These are phyloP conservation scores for Exophiala bonariae DNA, from an alignment of 2,329 filamentous ascomycete genomes.

Conservation along the genomic window DNA sequence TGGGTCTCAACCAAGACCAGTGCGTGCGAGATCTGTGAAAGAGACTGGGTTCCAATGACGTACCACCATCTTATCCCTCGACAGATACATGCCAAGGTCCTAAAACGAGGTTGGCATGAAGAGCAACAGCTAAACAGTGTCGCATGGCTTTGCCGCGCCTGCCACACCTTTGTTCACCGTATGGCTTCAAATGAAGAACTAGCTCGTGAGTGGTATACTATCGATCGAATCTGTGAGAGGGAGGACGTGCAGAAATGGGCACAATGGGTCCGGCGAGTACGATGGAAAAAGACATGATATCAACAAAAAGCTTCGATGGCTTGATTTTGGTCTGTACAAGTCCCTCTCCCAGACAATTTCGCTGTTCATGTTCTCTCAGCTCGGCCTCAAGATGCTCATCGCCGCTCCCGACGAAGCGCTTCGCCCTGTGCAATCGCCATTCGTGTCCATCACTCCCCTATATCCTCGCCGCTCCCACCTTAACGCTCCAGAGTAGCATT, in stretches of 20 bases:
- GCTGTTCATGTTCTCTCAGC: neutral
- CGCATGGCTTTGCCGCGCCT: constrained; percentile 82
- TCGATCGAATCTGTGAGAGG: constrained; percentile 68
- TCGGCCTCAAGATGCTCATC: neutral
- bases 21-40: constrained; percentile 73
- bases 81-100: constrained; percentile 70
- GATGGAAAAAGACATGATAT: constrained; percentile 68
- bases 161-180: constrained; percentile 78
- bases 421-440: too few species aligned
- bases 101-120: constrained; percentile 77
- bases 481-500: neutral
- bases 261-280: constrained; percentile 68
- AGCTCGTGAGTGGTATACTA: constrained; percentile 69
- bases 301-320: neutral
- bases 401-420: neutral
- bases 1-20: constrained; percentile 58
- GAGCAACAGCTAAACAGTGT: constrained; percentile 75
- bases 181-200: constrained; percentile 76
- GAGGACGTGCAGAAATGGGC: constrained; percentile 73
- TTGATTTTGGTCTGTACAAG: too few species aligned
- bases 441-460: too few species aligned
- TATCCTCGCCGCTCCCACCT: too few species aligned
- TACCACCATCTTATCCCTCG: constrained; percentile 88
- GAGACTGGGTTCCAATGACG: constrained; percentile 72
- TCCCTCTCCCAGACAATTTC: too few species aligned